These are phyloP conservation scores for Hyphopichia pseudoburtonii DNA, from an alignment of 1,139 yeast species.

Conservation along the genomic window DNA sequence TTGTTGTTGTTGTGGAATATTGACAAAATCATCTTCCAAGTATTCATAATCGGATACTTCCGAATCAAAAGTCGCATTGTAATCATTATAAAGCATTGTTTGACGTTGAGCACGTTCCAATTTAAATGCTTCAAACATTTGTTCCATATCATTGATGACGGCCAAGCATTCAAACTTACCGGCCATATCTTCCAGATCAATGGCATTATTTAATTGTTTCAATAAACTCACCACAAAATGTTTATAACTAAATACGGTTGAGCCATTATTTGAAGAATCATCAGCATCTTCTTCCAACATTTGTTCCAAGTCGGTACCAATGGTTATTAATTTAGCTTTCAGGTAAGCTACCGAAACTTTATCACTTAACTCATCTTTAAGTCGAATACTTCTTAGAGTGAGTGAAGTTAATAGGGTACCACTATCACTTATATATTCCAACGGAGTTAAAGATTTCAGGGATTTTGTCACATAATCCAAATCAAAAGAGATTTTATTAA, in stretches of 20 bases:
- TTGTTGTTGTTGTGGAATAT: not conserved
- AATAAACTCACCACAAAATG: slow-evolving; percentile 51
- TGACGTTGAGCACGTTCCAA: slow-evolving; percentile 24
- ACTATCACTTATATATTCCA: slow-evolving; percentile 54
- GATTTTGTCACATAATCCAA: slow-evolving; percentile 47
- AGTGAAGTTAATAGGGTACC: slow-evolving; percentile 58
- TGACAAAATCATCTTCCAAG: slow-evolving; percentile 3
- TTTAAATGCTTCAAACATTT: slow-evolving; percentile 56
- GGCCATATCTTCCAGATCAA: slow-evolving; percentile 48
- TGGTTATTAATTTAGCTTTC: slow-evolving; percentile 54
- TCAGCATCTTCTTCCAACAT: slow-evolving; percentile 28
- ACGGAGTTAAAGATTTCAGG: slow-evolving; percentile 40
- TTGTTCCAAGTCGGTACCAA: slow-evolving; percentile 53
- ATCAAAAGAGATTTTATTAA: slow-evolving; percentile 44
- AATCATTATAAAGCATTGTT: slow-evolving; percentile 6
- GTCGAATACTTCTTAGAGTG: slow-evolving; percentile 46
- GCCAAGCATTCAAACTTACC: slow-evolving; percentile 59
- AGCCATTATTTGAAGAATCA: slow-evolving; percentile 13
- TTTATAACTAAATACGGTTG: slow-evolving; percentile 49
- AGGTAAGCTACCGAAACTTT: slow-evolving; percentile 53
- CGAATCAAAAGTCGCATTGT: slow-evolving; percentile 4
- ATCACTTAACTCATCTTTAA: slow-evolving; percentile 50
- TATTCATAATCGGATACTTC: slow-evolving; percentile 1
- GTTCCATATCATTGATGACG: slow-evolving; percentile 59
- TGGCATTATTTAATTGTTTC: slow-evolving; percentile 51